A percentile compares a stretch with the other conserved stretches of the same genome.
Evolutionary conservation across 148 eudicot species (phyloP).

Genomic region (Hydrangea macrophylla): DNA sequence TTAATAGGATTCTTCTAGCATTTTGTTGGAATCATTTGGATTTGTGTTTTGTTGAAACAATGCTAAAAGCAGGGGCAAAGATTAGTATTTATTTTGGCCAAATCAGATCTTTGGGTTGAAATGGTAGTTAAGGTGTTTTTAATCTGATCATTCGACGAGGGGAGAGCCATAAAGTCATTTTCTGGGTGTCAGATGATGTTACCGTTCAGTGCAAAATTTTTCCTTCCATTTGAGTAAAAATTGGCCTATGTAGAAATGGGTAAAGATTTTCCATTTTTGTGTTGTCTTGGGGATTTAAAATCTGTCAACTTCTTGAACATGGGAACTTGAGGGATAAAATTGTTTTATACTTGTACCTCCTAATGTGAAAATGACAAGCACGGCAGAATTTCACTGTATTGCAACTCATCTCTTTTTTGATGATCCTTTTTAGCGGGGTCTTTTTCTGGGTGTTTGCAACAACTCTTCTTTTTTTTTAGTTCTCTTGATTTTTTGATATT

Average conservation of each 20-base stretch:
- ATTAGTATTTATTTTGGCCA: too few species aligned
- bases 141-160: not conserved
- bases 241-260: not conserved
- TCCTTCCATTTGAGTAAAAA: not conserved
- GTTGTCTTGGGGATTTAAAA: not conserved
- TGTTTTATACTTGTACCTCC: not conserved
- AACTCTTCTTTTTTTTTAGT: too few species aligned
- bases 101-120: too few species aligned
- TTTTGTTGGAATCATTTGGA: too few species aligned
- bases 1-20: too few species aligned
- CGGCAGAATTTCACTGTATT: not conserved
- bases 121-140: too few species aligned
- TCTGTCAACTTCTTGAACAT: too few species aligned
- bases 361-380: not conserved
- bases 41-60: too few species aligned
- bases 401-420: not conserved
- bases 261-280: not conserved
- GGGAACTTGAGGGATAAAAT: not conserved
- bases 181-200: not conserved
- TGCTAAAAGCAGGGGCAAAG: too few species aligned
- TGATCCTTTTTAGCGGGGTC: too few species aligned
- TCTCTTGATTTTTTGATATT: too few species aligned
- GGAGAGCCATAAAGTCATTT: not conserved
- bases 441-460: too few species aligned
- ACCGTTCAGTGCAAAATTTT: not conserved